A percentile compares a stretch with the other conserved stretches of the same genome.
These are phyloP conservation scores for Nicotiana paniculata DNA, from an alignment of 257 asterid species.

Conservation along the genomic window DNA sequence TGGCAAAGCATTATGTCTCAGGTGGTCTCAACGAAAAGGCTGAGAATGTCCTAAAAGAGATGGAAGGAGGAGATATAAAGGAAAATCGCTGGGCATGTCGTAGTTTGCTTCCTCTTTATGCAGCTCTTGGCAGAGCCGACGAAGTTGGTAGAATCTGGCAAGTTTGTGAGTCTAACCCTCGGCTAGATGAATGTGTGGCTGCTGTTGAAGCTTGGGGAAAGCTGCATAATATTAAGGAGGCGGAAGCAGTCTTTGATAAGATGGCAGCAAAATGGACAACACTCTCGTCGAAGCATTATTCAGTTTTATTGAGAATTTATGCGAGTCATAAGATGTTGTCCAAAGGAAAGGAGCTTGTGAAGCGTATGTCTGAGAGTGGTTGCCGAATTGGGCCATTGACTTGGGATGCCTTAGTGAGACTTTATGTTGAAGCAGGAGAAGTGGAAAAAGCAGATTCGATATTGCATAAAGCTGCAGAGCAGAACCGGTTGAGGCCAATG, in stretches of 20 bases:
- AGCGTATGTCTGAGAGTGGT: slow-evolving; percentile 51
- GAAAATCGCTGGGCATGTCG: slow-evolving; percentile 42
- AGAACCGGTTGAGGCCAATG: slow-evolving; percentile 36
- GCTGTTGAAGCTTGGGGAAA: slow-evolving; percentile 73
- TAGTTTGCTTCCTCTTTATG: slow-evolving; percentile 56
- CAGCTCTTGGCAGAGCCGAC: slow-evolving; percentile 49
- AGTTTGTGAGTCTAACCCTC: slow-evolving; percentile 46
- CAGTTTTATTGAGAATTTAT: slow-evolving; percentile 44
- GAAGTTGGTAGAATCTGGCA: slow-evolving; percentile 70
- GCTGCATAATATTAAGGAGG: slow-evolving; percentile 47
- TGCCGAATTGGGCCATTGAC: slow-evolving; percentile 41
- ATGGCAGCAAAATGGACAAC: slow-evolving; percentile 21
- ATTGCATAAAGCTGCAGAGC: slow-evolving; percentile 41
- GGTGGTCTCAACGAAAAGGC: slow-evolving; percentile 60
- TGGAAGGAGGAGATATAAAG: slow-evolving; percentile 43
- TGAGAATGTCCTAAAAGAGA: slow-evolving; percentile 46
- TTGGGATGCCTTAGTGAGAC: slow-evolving; percentile 75
- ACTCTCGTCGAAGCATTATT: slow-evolving; percentile 35
- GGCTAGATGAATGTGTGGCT: slow-evolving; percentile 36
- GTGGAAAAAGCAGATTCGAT: slow-evolving; percentile 54
- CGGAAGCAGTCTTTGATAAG: slow-evolving; percentile 53
- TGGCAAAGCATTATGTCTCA: slow-evolving; percentile 41
- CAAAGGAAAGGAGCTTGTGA: slow-evolving; percentile 73
- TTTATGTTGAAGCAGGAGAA: slow-evolving; percentile 61
- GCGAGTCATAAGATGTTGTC: slow-evolving; percentile 45